Percentiles rank a stretch among this genome's conserved stretches.
Conservation (phyloP, 768 basidiomycete species). For the Naematelia encephala region DNA sequence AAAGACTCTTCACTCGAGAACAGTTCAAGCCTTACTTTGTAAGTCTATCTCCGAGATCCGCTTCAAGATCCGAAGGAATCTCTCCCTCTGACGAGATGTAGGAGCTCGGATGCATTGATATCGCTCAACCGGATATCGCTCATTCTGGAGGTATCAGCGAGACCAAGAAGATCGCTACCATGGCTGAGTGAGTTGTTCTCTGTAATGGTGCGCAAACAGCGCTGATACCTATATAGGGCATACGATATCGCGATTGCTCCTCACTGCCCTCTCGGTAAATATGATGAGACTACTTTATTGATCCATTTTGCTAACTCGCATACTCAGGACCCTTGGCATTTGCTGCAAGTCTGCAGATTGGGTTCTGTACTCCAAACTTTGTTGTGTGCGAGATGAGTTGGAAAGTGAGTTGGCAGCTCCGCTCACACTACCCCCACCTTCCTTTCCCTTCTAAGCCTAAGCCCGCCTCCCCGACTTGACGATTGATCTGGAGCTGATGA, state of each 20-base stretch:
- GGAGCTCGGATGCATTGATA: constrained; percentile 46
- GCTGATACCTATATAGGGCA: constrained; percentile 25
- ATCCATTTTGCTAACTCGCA: neutral
- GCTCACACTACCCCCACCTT: neutral
- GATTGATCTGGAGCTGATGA: too few relatives aligned
- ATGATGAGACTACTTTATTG: constrained; percentile 7
- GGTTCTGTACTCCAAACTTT: constrained; percentile 61
- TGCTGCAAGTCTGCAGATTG: constrained; percentile 68
- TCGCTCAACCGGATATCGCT: constrained; percentile 43
- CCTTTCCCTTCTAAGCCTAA: neutral
- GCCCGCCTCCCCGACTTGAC: too few relatives aligned
- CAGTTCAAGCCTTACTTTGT: constrained; percentile 47
- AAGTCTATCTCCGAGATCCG: neutral
- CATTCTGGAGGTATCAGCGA: constrained; percentile 49
- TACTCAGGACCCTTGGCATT: constrained; percentile 64
- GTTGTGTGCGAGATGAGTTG: constrained; percentile 49
- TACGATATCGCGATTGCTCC: constrained; percentile 70
- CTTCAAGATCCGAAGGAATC: too few relatives aligned
- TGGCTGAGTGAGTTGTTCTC: constrained; percentile 38
- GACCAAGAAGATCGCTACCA: constrained; percentile 45
- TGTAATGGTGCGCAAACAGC: too few relatives aligned
- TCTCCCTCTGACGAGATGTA: neutral
- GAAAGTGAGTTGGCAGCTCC: constrained; percentile 30
- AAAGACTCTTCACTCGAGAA: constrained; percentile 42
- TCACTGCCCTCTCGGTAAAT: constrained; percentile 59